Evolutionary conservation across 2,329 filamentous ascomycete species (phyloP).

Genomic region (Aschersonia sp.): DNA sequence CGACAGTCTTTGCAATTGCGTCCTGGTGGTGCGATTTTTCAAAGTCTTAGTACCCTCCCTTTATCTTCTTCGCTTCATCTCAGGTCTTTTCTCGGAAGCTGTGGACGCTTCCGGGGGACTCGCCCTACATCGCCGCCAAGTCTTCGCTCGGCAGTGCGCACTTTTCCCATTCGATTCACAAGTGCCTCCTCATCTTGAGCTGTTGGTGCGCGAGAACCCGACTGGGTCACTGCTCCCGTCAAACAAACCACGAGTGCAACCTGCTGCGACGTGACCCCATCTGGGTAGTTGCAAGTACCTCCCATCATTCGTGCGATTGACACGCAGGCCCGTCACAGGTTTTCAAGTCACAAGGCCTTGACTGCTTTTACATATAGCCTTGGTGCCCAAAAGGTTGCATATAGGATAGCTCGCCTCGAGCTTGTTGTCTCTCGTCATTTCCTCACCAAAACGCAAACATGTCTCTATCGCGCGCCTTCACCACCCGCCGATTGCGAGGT

Average conservation of each 20-base stretch:
- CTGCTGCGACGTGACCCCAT: conserved; percentile 5
- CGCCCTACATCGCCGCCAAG: too few species aligned
- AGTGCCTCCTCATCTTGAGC: neutral
- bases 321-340: neutral
- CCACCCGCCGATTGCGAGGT: conserved; percentile 48
- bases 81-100: neutral
- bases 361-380: neutral
- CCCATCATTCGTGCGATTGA: neutral
- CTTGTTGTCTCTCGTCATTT: conserved; percentile 1
- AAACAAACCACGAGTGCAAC: neutral
- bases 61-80: neutral
- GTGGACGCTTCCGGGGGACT: neutral
- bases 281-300: neutral
- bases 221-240: neutral
- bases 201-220: neutral
- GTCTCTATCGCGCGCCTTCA: conserved; percentile 57
- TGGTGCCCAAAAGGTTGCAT: neutral
- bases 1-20: neutral
- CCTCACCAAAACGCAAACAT: conserved; percentile 12
- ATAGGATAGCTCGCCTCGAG: neutral
- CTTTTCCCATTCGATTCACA: neutral
- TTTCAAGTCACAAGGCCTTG: conserved; percentile 1
- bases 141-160: too few species aligned
- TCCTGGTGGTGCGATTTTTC: neutral
- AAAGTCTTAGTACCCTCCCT: too few species aligned